Evolutionary conservation across 805 yeast species (phyloP), one percentile per base, ranked within the genome.

Genomic region (Suhomyces faveliae): DNA sequence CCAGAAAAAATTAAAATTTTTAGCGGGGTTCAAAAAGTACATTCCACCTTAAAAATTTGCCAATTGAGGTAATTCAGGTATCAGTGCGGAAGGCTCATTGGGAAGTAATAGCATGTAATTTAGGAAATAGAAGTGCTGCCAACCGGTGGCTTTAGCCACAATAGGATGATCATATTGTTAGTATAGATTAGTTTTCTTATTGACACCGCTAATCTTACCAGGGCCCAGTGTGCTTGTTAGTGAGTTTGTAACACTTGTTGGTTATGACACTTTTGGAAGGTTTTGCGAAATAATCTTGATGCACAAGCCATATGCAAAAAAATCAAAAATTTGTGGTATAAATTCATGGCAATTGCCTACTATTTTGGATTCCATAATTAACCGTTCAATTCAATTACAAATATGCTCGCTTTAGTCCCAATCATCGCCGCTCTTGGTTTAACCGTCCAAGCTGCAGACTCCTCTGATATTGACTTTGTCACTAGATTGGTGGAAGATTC

Each of bases 401-500:
- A 22, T n/a, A 41, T 41, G 23, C 35, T 25, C 13, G 13, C 21
- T 22, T 23, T 19, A 41, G 10, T 15, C 12, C 29, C 35, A 27
- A 41, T 40, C 42, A 21, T 40, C 33, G 25, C 29, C 21, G 23
- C 43, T 17, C 35, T 41, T 19, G 43, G 33, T 15, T 25, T 25
- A 19, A 37, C 22, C n/a, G 46, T 29, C 24, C 21, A 35, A 35
- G 39, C 41, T 13, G 43, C 23, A 4, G 43, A 46, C 38, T 24
- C 52, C 11, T 33, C 48, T 3, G 50, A 53, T 12, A 20, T 46
- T 2, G 49, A 17, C 15, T 53, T 53, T 24, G 42, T 53, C 37
- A 49, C 54, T 19, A 40, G 33, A 10, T 43, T 53, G 20, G 57
- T 51, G 9, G 29, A 51, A n/a, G 57, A 53, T 29, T 48, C 47